These are phyloP conservation scores for Cucurbita maxima DNA, from an alignment of 306 rosid genomes.

Conservation along the genomic window DNA sequence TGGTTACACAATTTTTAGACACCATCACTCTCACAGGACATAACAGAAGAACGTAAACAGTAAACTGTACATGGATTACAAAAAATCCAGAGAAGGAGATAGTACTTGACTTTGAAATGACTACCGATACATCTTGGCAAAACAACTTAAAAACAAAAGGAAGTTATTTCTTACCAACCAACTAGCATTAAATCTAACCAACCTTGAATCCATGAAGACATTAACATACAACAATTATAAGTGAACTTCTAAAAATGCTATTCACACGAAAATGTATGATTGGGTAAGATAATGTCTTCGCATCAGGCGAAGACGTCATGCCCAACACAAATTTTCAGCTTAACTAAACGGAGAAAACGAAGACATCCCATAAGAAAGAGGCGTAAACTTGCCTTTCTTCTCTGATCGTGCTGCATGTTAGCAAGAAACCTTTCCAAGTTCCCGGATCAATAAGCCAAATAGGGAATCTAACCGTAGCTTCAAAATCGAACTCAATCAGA, in stretches of 20 bases:
- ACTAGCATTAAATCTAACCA: neutral
- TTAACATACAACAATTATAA: neutral
- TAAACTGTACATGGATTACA: neutral
- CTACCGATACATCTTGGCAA: neutral
- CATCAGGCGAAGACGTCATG: neutral
- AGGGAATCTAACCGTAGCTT: slow-evolving; percentile 27
- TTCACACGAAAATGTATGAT: neutral
- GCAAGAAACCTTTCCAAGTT: slow-evolving; percentile 32
- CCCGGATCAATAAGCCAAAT: slow-evolving; percentile 14
- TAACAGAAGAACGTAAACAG: neutral
- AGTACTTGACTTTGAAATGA: neutral
- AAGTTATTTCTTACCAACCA: neutral
- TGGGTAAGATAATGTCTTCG: neutral
- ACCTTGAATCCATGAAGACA: neutral
- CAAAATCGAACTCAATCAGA: slow-evolving; percentile 17
- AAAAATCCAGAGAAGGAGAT: neutral
- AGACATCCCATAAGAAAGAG: neutral
- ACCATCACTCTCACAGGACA: neutral
- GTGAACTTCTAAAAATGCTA: neutral
- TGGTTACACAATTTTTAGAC: neutral
- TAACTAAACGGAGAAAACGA: neutral
- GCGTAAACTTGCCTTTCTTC: slow-evolving; percentile 63
- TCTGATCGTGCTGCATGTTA: slow-evolving; percentile 75
- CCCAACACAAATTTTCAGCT: neutral
- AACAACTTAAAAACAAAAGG: neutral